Evolutionary conservation across 164 flowering plant species (phyloP).

Genomic region (Malania oleifera): DNA sequence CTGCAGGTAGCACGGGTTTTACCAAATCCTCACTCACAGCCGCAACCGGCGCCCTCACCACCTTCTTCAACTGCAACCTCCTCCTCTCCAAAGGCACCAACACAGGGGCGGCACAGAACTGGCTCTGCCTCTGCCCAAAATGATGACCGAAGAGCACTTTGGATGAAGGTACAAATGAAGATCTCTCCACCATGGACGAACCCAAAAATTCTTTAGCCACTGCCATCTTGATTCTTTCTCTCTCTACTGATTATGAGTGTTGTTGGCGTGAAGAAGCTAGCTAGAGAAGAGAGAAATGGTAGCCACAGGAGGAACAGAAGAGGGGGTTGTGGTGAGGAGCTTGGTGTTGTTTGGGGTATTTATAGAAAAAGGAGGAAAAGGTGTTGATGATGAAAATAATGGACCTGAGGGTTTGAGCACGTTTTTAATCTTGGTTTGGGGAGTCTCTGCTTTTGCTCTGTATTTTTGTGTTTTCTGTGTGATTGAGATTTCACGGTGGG

Average conservation of each 20-base stretch:
- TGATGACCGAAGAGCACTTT: slow-evolving; percentile 14
- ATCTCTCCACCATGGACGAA: slow-evolving; percentile 31
- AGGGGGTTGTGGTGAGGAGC: neutral
- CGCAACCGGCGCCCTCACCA: slow-evolving; percentile 31
- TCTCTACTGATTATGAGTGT: no score
- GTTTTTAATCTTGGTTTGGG: slow-evolving; percentile 15
- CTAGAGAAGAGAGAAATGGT: slow-evolving; percentile 7
- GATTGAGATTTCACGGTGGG: no score
- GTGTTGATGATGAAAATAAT: neutral
- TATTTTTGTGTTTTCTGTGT: neutral
- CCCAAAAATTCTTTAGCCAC: slow-evolving; percentile 58
- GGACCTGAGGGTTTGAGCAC: slow-evolving; percentile 22
- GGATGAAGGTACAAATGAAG: slow-evolving; percentile 34
- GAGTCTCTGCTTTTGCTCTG: neutral
- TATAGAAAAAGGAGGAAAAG: neutral
- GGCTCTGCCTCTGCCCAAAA: slow-evolving; percentile 17
- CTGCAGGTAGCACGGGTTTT: slow-evolving; percentile 21
- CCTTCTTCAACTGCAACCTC: slow-evolving; percentile 17
- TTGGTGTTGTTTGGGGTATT: neutral
- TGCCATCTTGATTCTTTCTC: slow-evolving; percentile 31
- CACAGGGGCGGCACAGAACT: slow-evolving; percentile 21
- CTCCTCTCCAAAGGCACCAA: slow-evolving; percentile 15
- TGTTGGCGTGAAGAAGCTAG: no score
- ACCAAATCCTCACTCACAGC: slow-evolving; percentile 70
- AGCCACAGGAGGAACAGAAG: neutral